These are phyloP conservation scores for Jamesozyma jinghongensis DNA, from an alignment of 805 yeast species.

Conservation along the genomic window DNA sequence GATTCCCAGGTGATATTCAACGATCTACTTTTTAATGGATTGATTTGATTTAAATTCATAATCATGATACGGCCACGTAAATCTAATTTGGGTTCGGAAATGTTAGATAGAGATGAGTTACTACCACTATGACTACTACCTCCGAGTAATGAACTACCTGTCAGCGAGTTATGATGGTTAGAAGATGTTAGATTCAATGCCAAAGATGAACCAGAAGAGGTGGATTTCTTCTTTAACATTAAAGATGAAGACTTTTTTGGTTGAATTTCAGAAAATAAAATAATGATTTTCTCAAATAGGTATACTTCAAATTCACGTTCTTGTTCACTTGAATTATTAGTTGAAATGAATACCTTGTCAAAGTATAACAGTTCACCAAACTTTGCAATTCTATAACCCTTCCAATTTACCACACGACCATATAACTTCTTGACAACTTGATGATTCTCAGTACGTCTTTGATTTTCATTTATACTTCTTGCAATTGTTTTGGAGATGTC, in stretches of 20 bases:
- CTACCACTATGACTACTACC: conserved; percentile 3
- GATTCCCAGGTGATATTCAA: conserved; percentile 76
- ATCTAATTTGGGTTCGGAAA: conserved; percentile 38
- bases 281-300: conserved; percentile 64
- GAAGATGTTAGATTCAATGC: conserved; percentile 9
- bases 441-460: conserved; percentile 81
- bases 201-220: conserved; percentile 17
- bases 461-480: conserved; percentile 82
- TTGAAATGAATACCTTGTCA: conserved; percentile 49
- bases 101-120: conserved; percentile 5
- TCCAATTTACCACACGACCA: conserved; percentile 82
- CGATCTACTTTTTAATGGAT: conserved; percentile 41
- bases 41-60: conserved; percentile 49
- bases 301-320: conserved; percentile 88
- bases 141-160: neutral
- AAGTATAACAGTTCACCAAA: conserved; percentile 80
- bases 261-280: conserved; percentile 53
- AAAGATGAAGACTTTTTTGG: conserved; percentile 42
- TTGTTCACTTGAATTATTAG: conserved; percentile 41
- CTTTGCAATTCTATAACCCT: conserved; percentile 68
- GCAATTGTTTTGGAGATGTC: conserved; percentile 78
- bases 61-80: conserved; percentile 77
- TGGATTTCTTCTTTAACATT: conserved; percentile 33
- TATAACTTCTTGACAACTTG: conserved; percentile 58
- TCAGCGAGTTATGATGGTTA: conserved; percentile 2